Conservation (phyloP, 208 protist species). For the Trypanosoma avium region DNA sequence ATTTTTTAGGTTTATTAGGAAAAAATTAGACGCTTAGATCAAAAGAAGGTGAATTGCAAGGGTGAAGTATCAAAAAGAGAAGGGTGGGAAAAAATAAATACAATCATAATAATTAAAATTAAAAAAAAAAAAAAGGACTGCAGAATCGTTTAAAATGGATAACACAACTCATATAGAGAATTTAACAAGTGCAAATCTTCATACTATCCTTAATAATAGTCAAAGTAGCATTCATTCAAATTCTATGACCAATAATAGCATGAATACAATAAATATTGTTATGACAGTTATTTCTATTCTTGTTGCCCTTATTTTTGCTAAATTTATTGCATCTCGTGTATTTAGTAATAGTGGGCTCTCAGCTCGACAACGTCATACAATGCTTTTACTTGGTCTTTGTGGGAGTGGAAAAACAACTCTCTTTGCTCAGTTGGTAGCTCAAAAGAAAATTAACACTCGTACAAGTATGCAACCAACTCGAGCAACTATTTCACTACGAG, state of each 20-base stretch:
- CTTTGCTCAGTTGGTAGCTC: constrained; percentile 56
- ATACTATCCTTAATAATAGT: neutral
- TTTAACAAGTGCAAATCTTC: neutral
- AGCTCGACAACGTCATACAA: constrained; percentile 26
- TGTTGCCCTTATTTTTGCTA: constrained; percentile 20
- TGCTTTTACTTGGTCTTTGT: constrained; percentile 64
- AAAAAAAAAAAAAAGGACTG: too few species aligned
- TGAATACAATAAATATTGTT: constrained; percentile 3
- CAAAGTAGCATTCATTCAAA: neutral
- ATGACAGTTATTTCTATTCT: constrained; percentile 12
- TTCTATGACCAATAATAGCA: neutral
- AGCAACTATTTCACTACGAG: constrained; percentile 11
- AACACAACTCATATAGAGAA: too few species aligned
- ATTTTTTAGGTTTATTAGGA: too few species aligned
- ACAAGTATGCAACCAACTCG: constrained; percentile 76
- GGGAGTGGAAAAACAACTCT: constrained; percentile 80
- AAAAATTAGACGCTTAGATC: too few species aligned
- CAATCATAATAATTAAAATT: too few species aligned
- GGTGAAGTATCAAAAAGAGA: constrained; percentile 2
- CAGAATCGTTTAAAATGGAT: too few species aligned
- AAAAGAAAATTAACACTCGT: constrained; percentile 24
- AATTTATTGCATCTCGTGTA: constrained; percentile 15
- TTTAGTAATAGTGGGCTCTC: neutral
- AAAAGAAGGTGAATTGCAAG: neutral
- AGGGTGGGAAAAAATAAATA: neutral